phyloP scores from a whole-genome alignment of 2,329 filamentous ascomycete genomes.

The Aspergillus sp. region DNA sequence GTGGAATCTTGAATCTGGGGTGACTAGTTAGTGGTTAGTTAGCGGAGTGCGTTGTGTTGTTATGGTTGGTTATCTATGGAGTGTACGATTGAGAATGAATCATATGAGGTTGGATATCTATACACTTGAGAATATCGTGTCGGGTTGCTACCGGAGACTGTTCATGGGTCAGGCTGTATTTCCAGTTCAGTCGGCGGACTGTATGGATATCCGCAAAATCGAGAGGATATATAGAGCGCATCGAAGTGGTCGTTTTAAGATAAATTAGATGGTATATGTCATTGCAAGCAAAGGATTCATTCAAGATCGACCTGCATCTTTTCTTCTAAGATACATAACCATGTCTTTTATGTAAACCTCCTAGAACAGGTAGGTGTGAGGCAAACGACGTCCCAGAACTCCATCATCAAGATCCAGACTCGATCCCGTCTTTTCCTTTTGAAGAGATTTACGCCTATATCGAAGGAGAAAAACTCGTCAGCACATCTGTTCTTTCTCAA shows the following conservation, averaged over 20 bases:
- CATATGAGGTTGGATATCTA: not conserved
- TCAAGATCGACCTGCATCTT: constrained; percentile 43
- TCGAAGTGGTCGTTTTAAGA: not conserved
- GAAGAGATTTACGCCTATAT: constrained; percentile 36
- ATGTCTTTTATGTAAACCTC: constrained; percentile 37
- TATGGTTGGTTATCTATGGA: not conserved
- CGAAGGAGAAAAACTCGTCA: constrained; percentile 13
- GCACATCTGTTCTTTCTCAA: not conserved
- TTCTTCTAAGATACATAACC: constrained; percentile 46
- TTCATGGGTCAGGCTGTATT: too few relatives aligned
- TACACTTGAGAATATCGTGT: too few relatives aligned
- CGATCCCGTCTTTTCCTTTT: constrained; percentile 22
- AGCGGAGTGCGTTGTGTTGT: not conserved
- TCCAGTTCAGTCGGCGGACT: too few relatives aligned
- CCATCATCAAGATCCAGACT: constrained; percentile 42
- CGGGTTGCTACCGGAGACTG: too few relatives aligned
- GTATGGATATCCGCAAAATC: too few relatives aligned
- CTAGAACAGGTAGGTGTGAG: constrained; percentile 31
- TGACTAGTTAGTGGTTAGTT: constrained; percentile 9
- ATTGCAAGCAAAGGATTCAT: constrained; percentile 45
- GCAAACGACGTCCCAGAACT: constrained; percentile 42
- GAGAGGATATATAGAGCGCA: too few relatives aligned
- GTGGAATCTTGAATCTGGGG: constrained; percentile 41
- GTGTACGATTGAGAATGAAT: not conserved
- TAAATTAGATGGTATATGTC: constrained; percentile 23